Evolutionary conservation across 805 yeast species (phyloP).

Genomic region (Spathaspora sp.): DNA sequence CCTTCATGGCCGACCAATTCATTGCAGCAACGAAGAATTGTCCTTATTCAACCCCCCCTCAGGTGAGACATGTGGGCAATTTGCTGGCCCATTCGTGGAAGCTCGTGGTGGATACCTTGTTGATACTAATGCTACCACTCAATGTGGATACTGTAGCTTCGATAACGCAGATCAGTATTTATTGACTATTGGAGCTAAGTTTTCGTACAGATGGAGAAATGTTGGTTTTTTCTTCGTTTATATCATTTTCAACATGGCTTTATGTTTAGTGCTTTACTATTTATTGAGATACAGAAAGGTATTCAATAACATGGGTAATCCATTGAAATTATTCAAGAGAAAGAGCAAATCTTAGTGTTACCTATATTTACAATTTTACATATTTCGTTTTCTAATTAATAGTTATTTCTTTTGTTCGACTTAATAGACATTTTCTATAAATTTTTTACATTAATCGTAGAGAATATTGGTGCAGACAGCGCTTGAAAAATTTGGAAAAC

Average conservation of each 20-base stretch:
- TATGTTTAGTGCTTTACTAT: constrained; percentile 8
- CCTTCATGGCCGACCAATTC: constrained; percentile 47
- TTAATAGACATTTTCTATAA: background rate
- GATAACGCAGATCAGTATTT: constrained; percentile 47
- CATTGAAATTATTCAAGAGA: constrained; percentile 1
- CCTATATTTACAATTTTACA: background rate
- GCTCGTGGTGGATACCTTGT: constrained; percentile 52
- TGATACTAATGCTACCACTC: constrained; percentile 45
- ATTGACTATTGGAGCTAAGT: constrained; percentile 39
- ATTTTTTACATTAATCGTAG: no score
- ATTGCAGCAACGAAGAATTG: constrained; percentile 25
- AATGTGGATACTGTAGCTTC: constrained; percentile 50
- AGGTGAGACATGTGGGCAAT: constrained; percentile 65
- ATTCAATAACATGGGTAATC: background rate
- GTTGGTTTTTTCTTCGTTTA: constrained; percentile 60
- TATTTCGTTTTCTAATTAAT: background rate
- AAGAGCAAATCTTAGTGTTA: background rate
- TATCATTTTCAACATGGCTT: constrained; percentile 43
- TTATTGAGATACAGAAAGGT: constrained; percentile 8
- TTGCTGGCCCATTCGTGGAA: constrained; percentile 40
- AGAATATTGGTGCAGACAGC: no score
- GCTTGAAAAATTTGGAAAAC: background rate
- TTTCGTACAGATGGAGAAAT: constrained; percentile 58
- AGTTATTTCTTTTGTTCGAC: background rate
- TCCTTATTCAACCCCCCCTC: constrained; percentile 36